Conservation (phyloP, 768 basidiomycete genomes). For the Auricularia heimuer region DNA sequence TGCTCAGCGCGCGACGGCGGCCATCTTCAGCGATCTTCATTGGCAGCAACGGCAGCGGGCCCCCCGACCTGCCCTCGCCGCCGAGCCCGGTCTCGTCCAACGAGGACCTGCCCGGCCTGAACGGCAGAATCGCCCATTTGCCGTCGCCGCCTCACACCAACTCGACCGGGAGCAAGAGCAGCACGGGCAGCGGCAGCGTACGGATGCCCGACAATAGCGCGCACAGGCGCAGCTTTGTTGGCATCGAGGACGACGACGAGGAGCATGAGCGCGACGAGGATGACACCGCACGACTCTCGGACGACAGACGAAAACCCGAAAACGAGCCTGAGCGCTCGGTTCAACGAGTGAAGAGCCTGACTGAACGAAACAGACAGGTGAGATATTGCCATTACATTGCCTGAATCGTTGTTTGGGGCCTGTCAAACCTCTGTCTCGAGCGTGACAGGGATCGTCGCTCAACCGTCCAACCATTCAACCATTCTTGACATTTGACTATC, state of each 20-base stretch:
- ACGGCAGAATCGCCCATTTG: conserved; percentile 44
- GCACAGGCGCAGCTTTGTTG: conserved; percentile 30
- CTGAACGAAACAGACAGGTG: conserved; percentile 66
- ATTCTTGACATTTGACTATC: too few species aligned
- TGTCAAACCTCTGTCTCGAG: too few species aligned
- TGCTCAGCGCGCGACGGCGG: conserved; percentile 31
- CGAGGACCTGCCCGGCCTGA: conserved; percentile 45
- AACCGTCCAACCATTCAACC: too few species aligned
- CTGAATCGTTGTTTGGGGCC: neutral
- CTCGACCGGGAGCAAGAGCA: conserved; percentile 74
- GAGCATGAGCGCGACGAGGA: conserved; percentile 51
- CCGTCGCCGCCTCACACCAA: conserved; percentile 82
- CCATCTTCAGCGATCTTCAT: conserved; percentile 43
- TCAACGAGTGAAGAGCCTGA: conserved; percentile 58
- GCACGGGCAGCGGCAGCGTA: conserved; percentile 41
- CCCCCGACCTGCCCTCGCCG: conserved; percentile 26
- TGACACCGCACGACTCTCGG: conserved; percentile 40
- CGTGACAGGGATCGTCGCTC: too few species aligned
- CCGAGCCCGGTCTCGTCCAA: conserved; percentile 62
- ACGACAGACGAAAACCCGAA: conserved; percentile 23
- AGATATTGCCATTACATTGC: conserved; percentile 21
- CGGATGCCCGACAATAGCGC: conserved; percentile 13
- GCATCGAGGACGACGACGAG: conserved; percentile 33
- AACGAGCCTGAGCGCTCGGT: conserved; percentile 51
- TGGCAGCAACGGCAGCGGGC: neutral